These are phyloP conservation scores for Nigrospora sphaerica DNA, from an alignment of 2,329 filamentous ascomycete species.

Conservation along the genomic window DNA sequence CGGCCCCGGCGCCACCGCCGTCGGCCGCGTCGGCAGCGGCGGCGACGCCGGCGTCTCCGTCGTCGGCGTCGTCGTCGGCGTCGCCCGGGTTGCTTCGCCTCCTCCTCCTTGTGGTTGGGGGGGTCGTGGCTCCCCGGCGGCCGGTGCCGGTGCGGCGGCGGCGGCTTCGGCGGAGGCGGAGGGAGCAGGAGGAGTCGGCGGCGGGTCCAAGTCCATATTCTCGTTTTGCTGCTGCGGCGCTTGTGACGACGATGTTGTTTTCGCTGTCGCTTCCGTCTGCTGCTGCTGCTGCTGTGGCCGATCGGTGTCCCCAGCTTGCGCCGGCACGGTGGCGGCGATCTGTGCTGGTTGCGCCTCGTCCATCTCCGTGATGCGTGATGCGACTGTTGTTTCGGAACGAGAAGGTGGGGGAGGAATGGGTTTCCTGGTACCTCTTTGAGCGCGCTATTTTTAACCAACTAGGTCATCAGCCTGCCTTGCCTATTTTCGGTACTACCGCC, in stretches of 20 bases:
- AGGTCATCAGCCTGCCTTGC: too few species aligned
- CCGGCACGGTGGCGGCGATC: not conserved
- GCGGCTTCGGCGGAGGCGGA: too few species aligned
- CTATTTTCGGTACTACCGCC: too few species aligned
- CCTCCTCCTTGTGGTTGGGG: not conserved
- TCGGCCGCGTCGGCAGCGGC: conserved; percentile 33
- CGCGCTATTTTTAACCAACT: too few species aligned
- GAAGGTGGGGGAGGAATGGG: too few species aligned
- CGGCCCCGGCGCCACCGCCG: conserved; percentile 42
- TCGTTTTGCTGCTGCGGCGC: conserved; percentile 1
- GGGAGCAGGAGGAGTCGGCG: conserved; percentile 4
- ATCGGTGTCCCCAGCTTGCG: too few species aligned
- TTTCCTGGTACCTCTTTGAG: too few species aligned
- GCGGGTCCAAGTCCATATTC: conserved; percentile 7
- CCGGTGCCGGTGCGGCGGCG: too few species aligned
- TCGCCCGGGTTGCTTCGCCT: conserved; percentile 18
- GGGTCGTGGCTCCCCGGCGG: too few species aligned
- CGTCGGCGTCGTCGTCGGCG: conserved; percentile 27
- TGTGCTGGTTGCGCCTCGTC: not conserved
- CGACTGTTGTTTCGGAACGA: too few species aligned
- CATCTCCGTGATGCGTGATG: not conserved
- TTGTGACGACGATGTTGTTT: conserved; percentile 1
- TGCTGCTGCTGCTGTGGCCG: not conserved
- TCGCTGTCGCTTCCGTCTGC: not conserved
- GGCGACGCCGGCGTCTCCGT: conserved; percentile 20